A percentile compares a stretch with the other conserved stretches of the same genome.
Conservation (phyloP, 1,284 basidiomycete genomes). For the Ganoderma leucocontextum region DNA sequence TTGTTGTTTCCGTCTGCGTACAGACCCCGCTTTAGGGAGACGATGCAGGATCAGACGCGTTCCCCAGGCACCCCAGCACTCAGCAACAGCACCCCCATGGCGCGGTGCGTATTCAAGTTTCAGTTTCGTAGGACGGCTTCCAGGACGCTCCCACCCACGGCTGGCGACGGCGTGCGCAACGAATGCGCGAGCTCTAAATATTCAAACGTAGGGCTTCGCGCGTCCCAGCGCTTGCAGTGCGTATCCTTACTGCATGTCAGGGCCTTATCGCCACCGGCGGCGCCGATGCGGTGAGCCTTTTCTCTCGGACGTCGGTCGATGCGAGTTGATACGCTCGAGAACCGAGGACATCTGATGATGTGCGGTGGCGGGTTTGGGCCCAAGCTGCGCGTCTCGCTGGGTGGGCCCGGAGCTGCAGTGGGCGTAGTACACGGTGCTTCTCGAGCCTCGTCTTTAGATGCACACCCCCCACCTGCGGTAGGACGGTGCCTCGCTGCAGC, state of each 20-base stretch:
- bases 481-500: neutral
- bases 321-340: conserved; percentile 1
- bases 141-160: neutral
- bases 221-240: neutral
- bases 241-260: neutral
- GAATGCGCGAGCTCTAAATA: neutral
- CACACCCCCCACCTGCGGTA: neutral
- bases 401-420: neutral
- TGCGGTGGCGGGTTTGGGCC: conserved; percentile 1
- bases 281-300: conserved; percentile 6
- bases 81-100: conserved; percentile 5
- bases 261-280: neutral
- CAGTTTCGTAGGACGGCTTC: neutral
- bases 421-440: neutral
- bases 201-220: neutral
- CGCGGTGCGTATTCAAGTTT: neutral
- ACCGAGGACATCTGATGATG: neutral
- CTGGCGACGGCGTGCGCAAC: neutral
- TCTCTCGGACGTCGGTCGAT: neutral
- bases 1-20: neutral
- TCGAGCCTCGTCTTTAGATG: neutral
- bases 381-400: neutral
- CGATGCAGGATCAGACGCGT: conserved; percentile 2
- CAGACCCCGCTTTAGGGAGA: conserved; percentile 8
- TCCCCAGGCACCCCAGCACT: neutral